Evolutionary conservation across 1,139 yeast genomes (phyloP).

Genomic region (Zygosaccharomyces pseudobailii): DNA sequence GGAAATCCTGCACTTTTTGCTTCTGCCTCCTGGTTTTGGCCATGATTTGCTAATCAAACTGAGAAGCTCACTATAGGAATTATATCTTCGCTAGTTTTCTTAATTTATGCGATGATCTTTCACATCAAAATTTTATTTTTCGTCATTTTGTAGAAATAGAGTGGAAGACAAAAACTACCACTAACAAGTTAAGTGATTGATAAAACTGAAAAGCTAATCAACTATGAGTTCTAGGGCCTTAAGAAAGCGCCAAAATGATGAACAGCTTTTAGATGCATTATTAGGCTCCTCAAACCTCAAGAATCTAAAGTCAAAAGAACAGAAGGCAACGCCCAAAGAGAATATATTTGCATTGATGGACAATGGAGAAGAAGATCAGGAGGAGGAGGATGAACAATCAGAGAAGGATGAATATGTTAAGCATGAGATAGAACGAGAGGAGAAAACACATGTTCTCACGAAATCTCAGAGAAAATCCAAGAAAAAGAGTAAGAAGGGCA

Average conservation of each 20-base stretch:
- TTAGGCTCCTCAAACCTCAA: constrained; percentile 14
- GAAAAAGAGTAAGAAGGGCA: constrained; percentile 24
- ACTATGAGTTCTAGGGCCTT: constrained; percentile 70
- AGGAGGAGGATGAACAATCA: constrained; percentile 35
- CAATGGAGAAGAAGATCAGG: constrained; percentile 38
- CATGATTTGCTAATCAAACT: constrained; percentile 15
- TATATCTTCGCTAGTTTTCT: not conserved
- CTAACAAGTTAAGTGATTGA: not conserved
- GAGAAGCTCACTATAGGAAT: too few species aligned
- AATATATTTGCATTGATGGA: constrained; percentile 52
- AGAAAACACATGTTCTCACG: constrained; percentile 20
- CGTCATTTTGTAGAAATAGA: not conserved
- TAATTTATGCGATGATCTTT: not conserved
- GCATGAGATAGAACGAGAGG: constrained; percentile 7
- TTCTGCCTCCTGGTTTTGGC: constrained; percentile 34
- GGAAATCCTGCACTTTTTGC: constrained; percentile 33
- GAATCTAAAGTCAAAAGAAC: constrained; percentile 12
- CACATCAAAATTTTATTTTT: not conserved
- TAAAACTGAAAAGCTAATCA: not conserved
- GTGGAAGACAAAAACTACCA: not conserved
- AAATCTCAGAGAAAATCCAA: constrained; percentile 22
- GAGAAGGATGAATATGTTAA: constrained; percentile 12
- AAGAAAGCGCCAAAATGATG: constrained; percentile 46
- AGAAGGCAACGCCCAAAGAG: constrained; percentile 20
- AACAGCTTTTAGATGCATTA: constrained; percentile 32